Percentiles rank a stretch among this genome's conserved stretches.
These are phyloP conservation scores for Coemansia sp. DNA, from an alignment of 192 early-diverging fungal species.

Conservation along the genomic window DNA sequence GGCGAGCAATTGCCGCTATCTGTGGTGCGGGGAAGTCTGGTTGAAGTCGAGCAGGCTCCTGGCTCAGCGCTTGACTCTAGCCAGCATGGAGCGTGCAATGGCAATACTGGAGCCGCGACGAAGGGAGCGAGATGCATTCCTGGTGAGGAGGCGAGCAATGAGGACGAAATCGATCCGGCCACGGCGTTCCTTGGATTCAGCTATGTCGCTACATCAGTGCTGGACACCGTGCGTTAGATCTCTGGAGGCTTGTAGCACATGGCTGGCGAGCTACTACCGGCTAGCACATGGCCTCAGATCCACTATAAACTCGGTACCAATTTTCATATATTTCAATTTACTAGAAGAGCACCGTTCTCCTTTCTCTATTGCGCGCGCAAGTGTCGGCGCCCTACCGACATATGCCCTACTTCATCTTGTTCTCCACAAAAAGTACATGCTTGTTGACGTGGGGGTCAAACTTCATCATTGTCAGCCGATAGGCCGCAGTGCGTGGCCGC, in stretches of 20 bases:
- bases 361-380: neutral
- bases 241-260: too few species aligned
- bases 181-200: conserved; percentile 50
- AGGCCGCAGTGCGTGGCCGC: conserved; percentile 65
- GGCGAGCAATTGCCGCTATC: conserved; percentile 40
- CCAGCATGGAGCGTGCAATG: neutral
- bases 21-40: conserved; percentile 11
- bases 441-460: conserved; percentile 87
- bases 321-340: too few species aligned
- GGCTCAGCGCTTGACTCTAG: neutral
- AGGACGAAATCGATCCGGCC: conserved; percentile 31
- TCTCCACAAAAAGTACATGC: conserved; percentile 84
- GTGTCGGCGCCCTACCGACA: neutral
- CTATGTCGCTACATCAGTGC: conserved; percentile 46
- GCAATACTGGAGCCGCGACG: neutral
- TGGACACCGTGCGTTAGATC: conserved; percentile 22
- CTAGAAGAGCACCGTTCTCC: neutral
- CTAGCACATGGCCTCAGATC: too few species aligned
- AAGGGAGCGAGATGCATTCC: neutral
- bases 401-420: conserved; percentile 64
- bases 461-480: conserved; percentile 88
- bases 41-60: conserved; percentile 11
- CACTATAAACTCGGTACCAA: too few species aligned
- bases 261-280: too few species aligned
- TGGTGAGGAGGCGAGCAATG: too few species aligned